phyloP scores from a whole-genome alignment of 257 asterid species.

The Solanum gracilifrons region DNA sequence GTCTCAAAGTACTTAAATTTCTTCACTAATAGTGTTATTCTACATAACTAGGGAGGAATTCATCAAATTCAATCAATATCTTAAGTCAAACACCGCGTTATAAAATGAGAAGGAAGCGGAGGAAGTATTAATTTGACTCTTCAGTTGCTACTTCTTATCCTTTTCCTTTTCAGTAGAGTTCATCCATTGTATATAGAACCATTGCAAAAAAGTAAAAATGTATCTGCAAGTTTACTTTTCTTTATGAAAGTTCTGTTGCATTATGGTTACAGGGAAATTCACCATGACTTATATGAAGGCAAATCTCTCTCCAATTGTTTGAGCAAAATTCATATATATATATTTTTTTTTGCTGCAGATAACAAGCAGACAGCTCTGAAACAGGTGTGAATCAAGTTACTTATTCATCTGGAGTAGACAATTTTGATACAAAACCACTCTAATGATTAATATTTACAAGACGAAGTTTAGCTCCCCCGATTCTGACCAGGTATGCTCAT shows the following conservation, averaged over 20 bases:
- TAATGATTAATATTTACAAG: background rate
- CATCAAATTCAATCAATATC: background rate
- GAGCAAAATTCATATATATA: too few relatives aligned
- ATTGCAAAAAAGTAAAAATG: background rate
- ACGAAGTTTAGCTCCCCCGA: background rate
- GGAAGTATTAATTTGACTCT: background rate
- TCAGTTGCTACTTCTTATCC: background rate
- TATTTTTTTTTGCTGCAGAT: background rate
- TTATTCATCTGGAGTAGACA: background rate
- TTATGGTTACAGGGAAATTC: background rate
- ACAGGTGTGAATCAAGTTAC: background rate
- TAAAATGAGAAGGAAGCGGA: background rate
- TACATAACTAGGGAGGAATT: background rate
- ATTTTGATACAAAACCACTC: background rate
- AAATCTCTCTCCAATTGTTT: background rate
- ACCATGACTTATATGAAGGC: background rate
- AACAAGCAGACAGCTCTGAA: background rate
- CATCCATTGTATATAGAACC: background rate
- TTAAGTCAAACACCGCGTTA: background rate
- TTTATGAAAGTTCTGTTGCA: background rate
- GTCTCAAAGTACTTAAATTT: background rate
- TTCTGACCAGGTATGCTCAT: background rate
- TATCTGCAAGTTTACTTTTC: background rate
- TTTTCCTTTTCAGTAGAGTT: background rate
- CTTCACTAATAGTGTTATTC: background rate